These are phyloP conservation scores for Chimonanthus salicifolius DNA, from an alignment of 164 flowering plant species.

Conservation along the genomic window DNA sequence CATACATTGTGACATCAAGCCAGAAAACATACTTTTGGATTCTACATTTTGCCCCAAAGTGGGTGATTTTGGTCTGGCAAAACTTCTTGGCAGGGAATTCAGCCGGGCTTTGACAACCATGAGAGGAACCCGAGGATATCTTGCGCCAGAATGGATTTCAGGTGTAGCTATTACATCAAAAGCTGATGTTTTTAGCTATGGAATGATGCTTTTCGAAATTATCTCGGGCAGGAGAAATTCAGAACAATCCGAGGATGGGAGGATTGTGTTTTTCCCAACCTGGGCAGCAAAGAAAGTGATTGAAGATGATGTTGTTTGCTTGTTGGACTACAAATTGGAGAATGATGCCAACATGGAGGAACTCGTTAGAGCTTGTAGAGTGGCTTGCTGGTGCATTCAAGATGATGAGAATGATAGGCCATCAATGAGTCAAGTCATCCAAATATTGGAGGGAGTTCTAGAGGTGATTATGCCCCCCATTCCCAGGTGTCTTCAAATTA, in stretches of 20 bases:
- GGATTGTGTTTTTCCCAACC: slow-evolving; percentile 23
- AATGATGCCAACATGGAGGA: slow-evolving; percentile 25
- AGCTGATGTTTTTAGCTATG: slow-evolving; percentile 43
- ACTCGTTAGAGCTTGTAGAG: slow-evolving; percentile 23
- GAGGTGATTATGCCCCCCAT: slow-evolving; percentile 29
- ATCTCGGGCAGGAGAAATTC: slow-evolving; percentile 34
- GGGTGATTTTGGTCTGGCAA: slow-evolving; percentile 38
- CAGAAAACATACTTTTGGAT: slow-evolving; percentile 38
- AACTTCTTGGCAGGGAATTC: slow-evolving; percentile 35
- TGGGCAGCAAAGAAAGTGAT: slow-evolving; percentile 26
- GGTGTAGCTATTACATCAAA: slow-evolving; percentile 35
- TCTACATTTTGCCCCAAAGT: slow-evolving; percentile 33
- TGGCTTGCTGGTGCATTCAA: slow-evolving; percentile 42
- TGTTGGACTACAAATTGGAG: slow-evolving; percentile 29
- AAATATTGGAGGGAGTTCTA: slow-evolving; percentile 32
- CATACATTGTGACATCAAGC: slow-evolving; percentile 41
- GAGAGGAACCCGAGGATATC: slow-evolving; percentile 43
- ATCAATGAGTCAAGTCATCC: slow-evolving; percentile 36
- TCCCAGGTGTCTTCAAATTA: slow-evolving; percentile 25
- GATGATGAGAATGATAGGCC: slow-evolving; percentile 23
- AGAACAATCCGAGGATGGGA: slow-evolving; percentile 20
- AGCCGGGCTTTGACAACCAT: slow-evolving; percentile 36
- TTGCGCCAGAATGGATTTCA: slow-evolving; percentile 45
- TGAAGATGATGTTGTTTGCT: slow-evolving; percentile 17
- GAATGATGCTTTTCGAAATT: slow-evolving; percentile 37